These are phyloP conservation scores for Teratosphaeria nubilosa DNA, from an alignment of 2,329 filamentous ascomycete genomes.

Conservation along the genomic window DNA sequence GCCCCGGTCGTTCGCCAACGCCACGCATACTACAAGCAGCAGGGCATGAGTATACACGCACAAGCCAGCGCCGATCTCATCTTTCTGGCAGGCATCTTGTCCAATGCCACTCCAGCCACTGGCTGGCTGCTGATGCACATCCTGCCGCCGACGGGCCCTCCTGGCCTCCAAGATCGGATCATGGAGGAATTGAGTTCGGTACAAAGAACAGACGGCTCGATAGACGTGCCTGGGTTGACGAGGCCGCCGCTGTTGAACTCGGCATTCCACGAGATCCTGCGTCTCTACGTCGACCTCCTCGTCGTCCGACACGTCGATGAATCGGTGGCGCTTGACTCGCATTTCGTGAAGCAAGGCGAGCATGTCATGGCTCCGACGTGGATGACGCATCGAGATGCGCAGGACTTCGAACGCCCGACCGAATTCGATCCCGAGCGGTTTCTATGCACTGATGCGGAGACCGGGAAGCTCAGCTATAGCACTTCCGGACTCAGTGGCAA, in stretches of 20 bases:
- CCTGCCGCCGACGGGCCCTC: slow-evolving; percentile 12
- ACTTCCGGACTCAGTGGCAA: slow-evolving; percentile 9
- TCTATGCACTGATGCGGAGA: slow-evolving; percentile 9
- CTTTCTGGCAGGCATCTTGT: slow-evolving; percentile 17
- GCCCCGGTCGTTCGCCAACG: slow-evolving; percentile 11
- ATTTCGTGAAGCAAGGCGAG: slow-evolving; percentile 6
- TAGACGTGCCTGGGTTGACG: slow-evolving; percentile 12
- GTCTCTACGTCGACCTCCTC: slow-evolving; percentile 18
- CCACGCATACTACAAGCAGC: slow-evolving; percentile 11
- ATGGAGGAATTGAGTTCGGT: slow-evolving; percentile 13
- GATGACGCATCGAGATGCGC: slow-evolving; percentile 14
- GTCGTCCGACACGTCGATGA: slow-evolving; percentile 14
- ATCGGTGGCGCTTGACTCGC: slow-evolving; percentile 1
- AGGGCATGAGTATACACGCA: slow-evolving; percentile 6
- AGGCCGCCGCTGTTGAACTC: slow-evolving; percentile 20
- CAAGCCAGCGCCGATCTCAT: slow-evolving; percentile 14
- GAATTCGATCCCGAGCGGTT: slow-evolving; percentile 17
- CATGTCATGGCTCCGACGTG: slow-evolving; percentile 15
- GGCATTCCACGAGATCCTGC: slow-evolving; percentile 20
- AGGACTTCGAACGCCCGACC: slow-evolving; percentile 7
- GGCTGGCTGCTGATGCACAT: slow-evolving; percentile 22
- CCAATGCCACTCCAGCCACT: slow-evolving; percentile 19
- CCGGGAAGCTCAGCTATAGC: slow-evolving; percentile 12
- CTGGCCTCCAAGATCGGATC: slow-evolving; percentile 9
- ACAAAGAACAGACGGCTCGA: slow-evolving; percentile 7